Evolutionary conservation across 2,329 filamentous ascomycete species (phyloP).

Genomic region (Fusarium azukiicola): DNA sequence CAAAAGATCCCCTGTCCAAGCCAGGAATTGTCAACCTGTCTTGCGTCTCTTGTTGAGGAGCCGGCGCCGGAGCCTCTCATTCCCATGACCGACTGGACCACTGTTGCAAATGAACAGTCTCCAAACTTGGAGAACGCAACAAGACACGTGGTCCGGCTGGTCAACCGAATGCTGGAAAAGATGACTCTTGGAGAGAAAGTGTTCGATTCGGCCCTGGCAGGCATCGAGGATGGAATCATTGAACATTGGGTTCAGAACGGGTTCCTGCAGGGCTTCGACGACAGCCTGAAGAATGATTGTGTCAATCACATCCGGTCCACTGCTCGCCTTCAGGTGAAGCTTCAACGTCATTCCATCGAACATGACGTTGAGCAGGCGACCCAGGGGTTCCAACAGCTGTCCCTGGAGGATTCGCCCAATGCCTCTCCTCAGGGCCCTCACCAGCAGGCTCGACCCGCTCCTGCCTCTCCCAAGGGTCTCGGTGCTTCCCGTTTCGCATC

Average conservation of each 20-base stretch:
- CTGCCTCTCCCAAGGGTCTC: constrained; percentile 37
- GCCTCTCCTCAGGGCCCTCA: not conserved
- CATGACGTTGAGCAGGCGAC: constrained; percentile 30
- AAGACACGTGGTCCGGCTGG: constrained; percentile 19
- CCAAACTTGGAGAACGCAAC: constrained; percentile 13
- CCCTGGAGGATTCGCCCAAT: not conserved
- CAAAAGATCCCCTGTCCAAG: not conserved
- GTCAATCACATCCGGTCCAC: constrained; percentile 49
- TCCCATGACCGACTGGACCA: constrained; percentile 31
- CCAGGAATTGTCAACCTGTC: constrained; percentile 10
- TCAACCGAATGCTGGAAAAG: constrained; percentile 32
- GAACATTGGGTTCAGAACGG: constrained; percentile 53
- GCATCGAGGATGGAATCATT: constrained; percentile 53
- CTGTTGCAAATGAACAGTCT: constrained; percentile 19
- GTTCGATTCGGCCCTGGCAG: constrained; percentile 42
- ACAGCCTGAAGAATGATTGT: constrained; percentile 49
- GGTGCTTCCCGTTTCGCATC: constrained; percentile 45
- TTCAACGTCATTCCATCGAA: not conserved
- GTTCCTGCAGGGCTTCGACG: constrained; percentile 47
- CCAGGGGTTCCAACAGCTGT: not conserved
- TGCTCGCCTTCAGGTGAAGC: not conserved
- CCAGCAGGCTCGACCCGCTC: not conserved
- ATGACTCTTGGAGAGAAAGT: constrained; percentile 27
- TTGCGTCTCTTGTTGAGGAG: constrained; percentile 16
- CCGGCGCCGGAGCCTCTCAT: constrained; percentile 26